Percentiles rank a stretch among this genome's conserved stretches.
Evolutionary conservation across 169 alveolate species (phyloP).

Genomic region (Plasmodium gonderi): DNA sequence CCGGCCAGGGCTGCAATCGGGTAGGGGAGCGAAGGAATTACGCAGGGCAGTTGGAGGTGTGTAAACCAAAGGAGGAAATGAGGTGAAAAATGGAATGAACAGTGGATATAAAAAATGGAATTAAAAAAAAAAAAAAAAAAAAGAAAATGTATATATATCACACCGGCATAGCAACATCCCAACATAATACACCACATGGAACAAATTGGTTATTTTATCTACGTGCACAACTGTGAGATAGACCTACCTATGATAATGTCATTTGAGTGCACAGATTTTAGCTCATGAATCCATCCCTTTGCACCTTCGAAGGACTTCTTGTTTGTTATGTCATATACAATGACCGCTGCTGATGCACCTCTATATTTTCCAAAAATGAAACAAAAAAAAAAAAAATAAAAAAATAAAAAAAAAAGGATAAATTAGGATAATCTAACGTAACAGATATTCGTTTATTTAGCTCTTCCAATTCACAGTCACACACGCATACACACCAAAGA

Average conservation of each 20-base stretch:
- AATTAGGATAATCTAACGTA: neutral
- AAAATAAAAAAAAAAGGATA: neutral
- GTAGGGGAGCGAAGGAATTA: neutral
- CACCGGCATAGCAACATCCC: no score
- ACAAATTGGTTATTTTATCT: neutral
- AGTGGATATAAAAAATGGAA: no score
- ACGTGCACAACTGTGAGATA: neutral
- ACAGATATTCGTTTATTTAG: no score
- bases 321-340: conserved; percentile 91
- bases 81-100: no score
- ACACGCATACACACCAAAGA: no score
- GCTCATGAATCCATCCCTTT: conserved; percentile 91
- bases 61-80: no score
- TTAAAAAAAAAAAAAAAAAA: neutral
- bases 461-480: no score
- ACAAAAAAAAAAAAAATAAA: neutral
- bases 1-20: conserved; percentile 89
- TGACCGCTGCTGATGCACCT: conserved; percentile 94
- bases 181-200: neutral
- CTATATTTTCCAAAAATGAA: conserved; percentile 38
- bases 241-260: conserved; percentile 82
- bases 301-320: conserved; percentile 91
- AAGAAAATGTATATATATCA: no score
- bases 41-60: no score
- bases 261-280: conserved; percentile 86